Evolutionary conservation across 1,284 basidiomycete genomes (phyloP), one percentile per base, ranked within the genome.

Genomic region (Bjerkandera adusta): DNA sequence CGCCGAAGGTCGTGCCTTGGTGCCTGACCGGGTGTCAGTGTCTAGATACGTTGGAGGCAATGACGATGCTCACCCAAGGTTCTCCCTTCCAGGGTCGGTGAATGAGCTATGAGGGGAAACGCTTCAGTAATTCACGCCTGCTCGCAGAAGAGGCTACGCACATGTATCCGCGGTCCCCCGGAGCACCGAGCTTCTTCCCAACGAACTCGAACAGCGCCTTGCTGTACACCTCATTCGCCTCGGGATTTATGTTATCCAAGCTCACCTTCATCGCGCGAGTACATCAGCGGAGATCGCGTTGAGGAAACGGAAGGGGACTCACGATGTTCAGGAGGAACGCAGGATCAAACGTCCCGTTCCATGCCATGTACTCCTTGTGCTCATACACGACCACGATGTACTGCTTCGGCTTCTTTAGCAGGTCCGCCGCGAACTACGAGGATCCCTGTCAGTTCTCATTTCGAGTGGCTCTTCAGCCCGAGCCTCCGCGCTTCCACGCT

Each of bases 341-440:
- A 21, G 83, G 84, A 13, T 84, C 83, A 41, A 83, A 76, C 7
- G 74, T 75, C 5, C 82, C 83, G 13, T 57, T 67, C 58, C 81
- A 85, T 5, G 77, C 72, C 52, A 84, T 68, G 27, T 66, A 70
- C 43, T 84, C 78, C 48, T 80, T 77, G 63, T 82, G 72, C 13
- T 61, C 70, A 55, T 79, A 73, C 47, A 70, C 69, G 49, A 79
- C 66, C 8, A 69, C 70, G 50, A 86, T 77, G 52, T 72, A 72
- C 5, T 50, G 35, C 55, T 81, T 75, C 0, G 80, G 80, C 58
- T 84, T 85, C 1, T 62, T 62, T 39, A 85, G 61, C 3, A 70
- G 67, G 45, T 73, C 61, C 1, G 79, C 77, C 10, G 70, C 62
- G 46, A 78, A 56, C 80, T 82, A 41, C 33, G 21, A 16, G 11